Conservation (phyloP, 352 stramenopile genomes). For the Halophytophthora polymorphica region DNA sequence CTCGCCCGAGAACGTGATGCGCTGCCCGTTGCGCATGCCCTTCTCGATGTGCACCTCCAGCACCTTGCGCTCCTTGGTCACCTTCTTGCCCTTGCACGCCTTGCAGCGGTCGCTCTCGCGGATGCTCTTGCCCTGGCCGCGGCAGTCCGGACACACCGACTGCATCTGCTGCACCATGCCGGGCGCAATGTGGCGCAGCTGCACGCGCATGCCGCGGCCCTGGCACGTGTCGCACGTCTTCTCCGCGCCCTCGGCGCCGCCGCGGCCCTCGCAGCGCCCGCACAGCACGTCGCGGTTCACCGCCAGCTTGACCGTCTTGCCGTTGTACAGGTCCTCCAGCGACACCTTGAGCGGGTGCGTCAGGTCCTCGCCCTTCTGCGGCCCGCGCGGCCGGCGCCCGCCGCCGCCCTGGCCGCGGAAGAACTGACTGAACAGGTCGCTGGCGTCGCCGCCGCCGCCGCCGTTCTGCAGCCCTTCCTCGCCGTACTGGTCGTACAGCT, state of each 20-base stretch:
- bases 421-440: slow-evolving; percentile 98
- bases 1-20: slow-evolving; percentile 97
- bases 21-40: slow-evolving; percentile 96
- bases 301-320: slow-evolving; percentile 97
- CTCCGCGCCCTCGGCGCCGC: slow-evolving; percentile 92
- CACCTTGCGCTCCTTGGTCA: slow-evolving; percentile 96
- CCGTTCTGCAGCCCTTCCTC: slow-evolving; percentile 96
- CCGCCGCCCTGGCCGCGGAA: slow-evolving; percentile 81
- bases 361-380: slow-evolving; percentile 95
- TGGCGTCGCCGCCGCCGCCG: slow-evolving; percentile 57
- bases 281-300: slow-evolving; percentile 95
- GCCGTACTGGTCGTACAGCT: slow-evolving; percentile 94
- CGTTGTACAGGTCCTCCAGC: slow-evolving; percentile 99
- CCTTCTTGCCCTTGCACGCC: slow-evolving; percentile 92
- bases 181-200: slow-evolving; percentile 95
- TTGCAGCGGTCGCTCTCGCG: slow-evolving; percentile 94
- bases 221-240: slow-evolving; percentile 94
- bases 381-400: slow-evolving; percentile 65
- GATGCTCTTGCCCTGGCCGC: slow-evolving; percentile 93
- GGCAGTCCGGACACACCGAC: slow-evolving; percentile 91
- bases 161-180: slow-evolving; percentile 99
- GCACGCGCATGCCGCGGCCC: slow-evolving; percentile 93
- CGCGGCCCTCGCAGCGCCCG: slow-evolving; percentile 79
- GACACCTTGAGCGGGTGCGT: slow-evolving; percentile 95
- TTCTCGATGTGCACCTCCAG: slow-evolving; percentile 98